Percentiles rank a stretch among this genome's conserved stretches.
Evolutionary conservation across 495 filamentous ascomycete genomes (phyloP).

Genomic region (Lasiosphaeria miniovina): DNA sequence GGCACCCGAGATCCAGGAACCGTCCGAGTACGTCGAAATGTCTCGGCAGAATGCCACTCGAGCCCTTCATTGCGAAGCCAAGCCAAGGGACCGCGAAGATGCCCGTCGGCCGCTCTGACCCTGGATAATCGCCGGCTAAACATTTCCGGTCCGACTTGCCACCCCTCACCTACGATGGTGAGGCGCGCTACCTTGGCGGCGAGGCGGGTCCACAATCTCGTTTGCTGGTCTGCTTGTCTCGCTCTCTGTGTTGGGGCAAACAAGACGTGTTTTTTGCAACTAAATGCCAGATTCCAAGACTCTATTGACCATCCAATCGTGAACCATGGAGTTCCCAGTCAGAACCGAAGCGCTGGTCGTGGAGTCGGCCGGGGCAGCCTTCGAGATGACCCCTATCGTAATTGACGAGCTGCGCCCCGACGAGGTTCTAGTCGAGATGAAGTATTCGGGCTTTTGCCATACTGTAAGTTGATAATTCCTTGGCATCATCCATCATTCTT

Average conservation of each 20-base stretch:
- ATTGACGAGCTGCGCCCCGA: constrained; percentile 28
- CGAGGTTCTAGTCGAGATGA: constrained; percentile 40
- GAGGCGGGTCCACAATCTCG: neutral
- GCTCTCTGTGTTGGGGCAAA: no score
- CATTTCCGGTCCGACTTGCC: neutral
- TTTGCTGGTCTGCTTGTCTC: neutral
- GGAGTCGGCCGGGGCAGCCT: constrained; percentile 9
- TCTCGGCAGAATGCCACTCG: neutral
- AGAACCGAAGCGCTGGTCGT: constrained; percentile 25
- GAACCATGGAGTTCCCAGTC: constrained; percentile 12
- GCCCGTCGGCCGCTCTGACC: neutral
- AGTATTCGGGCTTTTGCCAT: constrained; percentile 42
- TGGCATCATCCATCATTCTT: no score
- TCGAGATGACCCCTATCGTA: constrained; percentile 28
- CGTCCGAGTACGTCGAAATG: neutral
- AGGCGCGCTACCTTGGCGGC: neutral
- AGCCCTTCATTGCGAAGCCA: neutral
- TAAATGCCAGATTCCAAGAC: neutral
- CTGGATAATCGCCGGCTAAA: neutral
- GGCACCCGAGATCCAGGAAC: no score
- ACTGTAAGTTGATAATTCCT: constrained; percentile 21
- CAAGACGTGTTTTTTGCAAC: neutral
- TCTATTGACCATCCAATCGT: neutral
- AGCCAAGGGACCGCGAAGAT: neutral
- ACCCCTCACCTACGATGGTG: neutral